Evolutionary conservation across 495 filamentous ascomycete genomes (phyloP).

Genomic region (Hypoxylon fuscum): DNA sequence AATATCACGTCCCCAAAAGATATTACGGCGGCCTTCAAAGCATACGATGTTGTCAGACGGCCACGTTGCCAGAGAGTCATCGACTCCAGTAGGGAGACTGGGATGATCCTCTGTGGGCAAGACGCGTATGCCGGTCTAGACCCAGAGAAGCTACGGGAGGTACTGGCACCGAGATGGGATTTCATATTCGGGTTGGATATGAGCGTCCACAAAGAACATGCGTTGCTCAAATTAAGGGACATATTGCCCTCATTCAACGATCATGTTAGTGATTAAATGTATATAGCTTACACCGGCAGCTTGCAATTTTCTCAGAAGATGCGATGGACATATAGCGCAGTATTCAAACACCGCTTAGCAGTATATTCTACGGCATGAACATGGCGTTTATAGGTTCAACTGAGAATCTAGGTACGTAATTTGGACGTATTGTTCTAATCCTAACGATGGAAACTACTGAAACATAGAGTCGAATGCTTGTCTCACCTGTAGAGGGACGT

Average conservation of each 20-base stretch:
- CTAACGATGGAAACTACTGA: constrained; percentile 9
- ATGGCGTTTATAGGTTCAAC: too few species aligned
- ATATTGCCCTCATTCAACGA: too few species aligned
- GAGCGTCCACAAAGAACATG: too few species aligned
- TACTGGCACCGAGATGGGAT: not conserved
- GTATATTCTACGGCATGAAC: too few species aligned
- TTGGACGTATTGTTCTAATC: too few species aligned
- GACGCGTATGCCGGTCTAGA: constrained; percentile 3
- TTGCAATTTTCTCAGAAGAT: too few species aligned
- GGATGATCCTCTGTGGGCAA: constrained; percentile 25
- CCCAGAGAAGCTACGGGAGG: constrained; percentile 7
- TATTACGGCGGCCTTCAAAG: constrained; percentile 60
- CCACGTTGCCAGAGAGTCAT: constrained; percentile 49
- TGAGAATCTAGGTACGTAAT: too few species aligned
- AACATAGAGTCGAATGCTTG: constrained; percentile 25
- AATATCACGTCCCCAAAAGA: constrained; percentile 49
- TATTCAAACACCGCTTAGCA: too few species aligned
- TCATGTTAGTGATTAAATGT: too few species aligned
- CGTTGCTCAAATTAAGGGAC: too few species aligned
- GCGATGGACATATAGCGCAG: too few species aligned
- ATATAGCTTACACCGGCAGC: too few species aligned
- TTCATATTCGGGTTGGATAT: not conserved
- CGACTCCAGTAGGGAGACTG: constrained; percentile 40
- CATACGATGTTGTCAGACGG: constrained; percentile 64
- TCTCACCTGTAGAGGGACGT: constrained; percentile 25